Evolutionary conservation across 148 eudicot species (phyloP).

Genomic region (Rhododendron ovatum): DNA sequence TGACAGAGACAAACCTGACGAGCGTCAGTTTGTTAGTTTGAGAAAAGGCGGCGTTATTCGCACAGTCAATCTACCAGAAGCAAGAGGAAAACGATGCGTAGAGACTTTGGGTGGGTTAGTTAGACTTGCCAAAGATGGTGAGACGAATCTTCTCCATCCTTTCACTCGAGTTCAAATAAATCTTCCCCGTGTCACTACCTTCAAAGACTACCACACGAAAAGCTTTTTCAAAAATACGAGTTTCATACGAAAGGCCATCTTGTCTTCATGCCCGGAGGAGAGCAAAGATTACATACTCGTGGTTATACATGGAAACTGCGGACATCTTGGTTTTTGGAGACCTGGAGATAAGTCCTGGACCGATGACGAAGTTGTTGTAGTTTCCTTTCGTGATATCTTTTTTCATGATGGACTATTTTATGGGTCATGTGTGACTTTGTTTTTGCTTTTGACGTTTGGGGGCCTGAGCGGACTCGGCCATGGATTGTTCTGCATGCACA

Average conservation of each 20-base stretch:
- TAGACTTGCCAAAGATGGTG: not conserved
- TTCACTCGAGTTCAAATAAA: not conserved
- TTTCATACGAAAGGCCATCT: not conserved
- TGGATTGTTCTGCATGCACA: no score
- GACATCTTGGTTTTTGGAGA: not conserved
- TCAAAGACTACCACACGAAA: not conserved
- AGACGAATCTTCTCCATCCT: not conserved
- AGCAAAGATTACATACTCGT: not conserved
- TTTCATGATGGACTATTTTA: not conserved
- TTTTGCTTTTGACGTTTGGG: not conserved
- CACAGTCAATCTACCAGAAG: not conserved
- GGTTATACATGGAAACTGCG: not conserved
- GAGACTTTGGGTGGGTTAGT: not conserved
- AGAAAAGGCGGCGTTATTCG: not conserved
- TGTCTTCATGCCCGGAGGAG: not conserved
- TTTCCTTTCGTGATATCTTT: not conserved
- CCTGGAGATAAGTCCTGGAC: not conserved
- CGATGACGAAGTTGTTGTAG: rapidly evolving
- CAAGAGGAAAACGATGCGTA: not conserved
- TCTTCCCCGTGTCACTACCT: not conserved
- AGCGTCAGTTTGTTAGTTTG: not conserved
- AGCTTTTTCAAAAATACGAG: not conserved
- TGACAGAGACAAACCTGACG: not conserved
- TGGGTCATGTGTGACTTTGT: not conserved
- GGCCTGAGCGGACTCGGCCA: not conserved